Base-by-base conservation (phyloP, 2,329 filamentous ascomycete species). In the Proliferodiscus dingleyae region DNA sequence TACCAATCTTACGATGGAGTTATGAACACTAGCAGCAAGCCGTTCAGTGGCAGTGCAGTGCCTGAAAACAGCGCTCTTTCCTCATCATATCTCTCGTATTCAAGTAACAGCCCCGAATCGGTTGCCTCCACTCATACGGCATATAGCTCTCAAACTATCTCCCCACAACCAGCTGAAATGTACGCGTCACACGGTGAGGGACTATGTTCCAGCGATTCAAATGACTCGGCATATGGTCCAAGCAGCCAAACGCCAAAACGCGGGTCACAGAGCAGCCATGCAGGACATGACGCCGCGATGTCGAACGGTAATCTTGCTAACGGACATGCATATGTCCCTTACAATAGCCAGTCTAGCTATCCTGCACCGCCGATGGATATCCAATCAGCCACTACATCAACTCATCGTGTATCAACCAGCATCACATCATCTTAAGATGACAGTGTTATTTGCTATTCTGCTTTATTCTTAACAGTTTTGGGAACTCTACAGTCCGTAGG, bases 21-120 rank as follows among this genome's bases (percentile, higher is more conserved):
- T 11, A 29, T 43, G 11, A 42, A 24, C 13, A n/a, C 39, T 33
- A 49, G 22, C 32, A 38, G 34, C 23, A 16, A 51, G 47, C 13
- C 19, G 23, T 8, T 45, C 8, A 41, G 46, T 24, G 47, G 33
- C 26, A 51, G 44, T 32, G 13, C 46, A n/a, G 28, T 51, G 2
- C 40, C 52, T 11, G 51, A 57, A 10, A 51, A 41, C 11, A 28
- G 28, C 10, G 46, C 46, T 8, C 39, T 49, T 3, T 40, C 50
- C 10, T 28, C 24, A 4, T 46, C 53, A 7, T 59, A 58, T 37
- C 34, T 59, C 19, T 37, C 49, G 18, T 43, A 56, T n/a, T 43
- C 54, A 23, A 50, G 44, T 23, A 59, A 48, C 34, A 61, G 53
- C 29, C 58, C 55, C 10, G 56, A 62, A 40, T 59, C 51, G 7